phyloP scores from a whole-genome alignment of 1,284 basidiomycete species.

The Puccinia polysora region DNA sequence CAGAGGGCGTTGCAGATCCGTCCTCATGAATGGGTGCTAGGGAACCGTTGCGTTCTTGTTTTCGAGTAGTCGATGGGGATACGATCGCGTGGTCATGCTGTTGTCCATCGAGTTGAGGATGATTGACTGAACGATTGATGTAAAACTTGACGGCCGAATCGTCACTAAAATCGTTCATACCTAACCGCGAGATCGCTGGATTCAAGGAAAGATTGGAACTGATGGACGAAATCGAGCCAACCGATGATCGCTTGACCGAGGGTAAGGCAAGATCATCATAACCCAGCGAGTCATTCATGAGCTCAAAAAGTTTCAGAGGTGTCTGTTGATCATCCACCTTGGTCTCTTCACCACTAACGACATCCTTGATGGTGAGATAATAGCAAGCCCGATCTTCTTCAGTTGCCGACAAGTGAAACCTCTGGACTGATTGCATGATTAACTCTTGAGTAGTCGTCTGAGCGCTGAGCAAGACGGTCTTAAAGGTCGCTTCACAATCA shows the following conservation, averaged over 20 bases:
- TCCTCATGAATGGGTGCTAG: slow-evolving; percentile 28
- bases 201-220: slow-evolving; percentile 79
- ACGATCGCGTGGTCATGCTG: background rate
- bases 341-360: slow-evolving; percentile 73
- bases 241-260: slow-evolving; percentile 82
- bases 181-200: slow-evolving; percentile 83
- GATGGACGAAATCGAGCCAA: slow-evolving; percentile 87
- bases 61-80: slow-evolving; percentile 7
- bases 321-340: slow-evolving; percentile 67
- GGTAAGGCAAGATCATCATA: slow-evolving; percentile 57
- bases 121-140: slow-evolving; percentile 60
- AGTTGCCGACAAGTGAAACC: slow-evolving; percentile 67
- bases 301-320: slow-evolving; percentile 80
- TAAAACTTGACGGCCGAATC: slow-evolving; percentile 96
- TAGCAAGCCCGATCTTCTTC: slow-evolving; percentile 59
- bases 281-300: slow-evolving; percentile 61
- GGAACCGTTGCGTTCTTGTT: slow-evolving; percentile 17
- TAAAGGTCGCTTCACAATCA: slow-evolving; percentile 91
- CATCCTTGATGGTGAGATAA: slow-evolving; percentile 83
- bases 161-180: slow-evolving; percentile 95
- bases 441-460: slow-evolving; percentile 78
- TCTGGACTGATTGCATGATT: slow-evolving; percentile 82
- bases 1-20: background rate
- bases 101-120: background rate
- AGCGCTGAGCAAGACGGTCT: slow-evolving; percentile 86